A percentile compares a stretch with the other conserved stretches of the same genome.
phyloP scores from a whole-genome alignment of 495 filamentous ascomycete species.

The Hypoxylon perforatum region DNA sequence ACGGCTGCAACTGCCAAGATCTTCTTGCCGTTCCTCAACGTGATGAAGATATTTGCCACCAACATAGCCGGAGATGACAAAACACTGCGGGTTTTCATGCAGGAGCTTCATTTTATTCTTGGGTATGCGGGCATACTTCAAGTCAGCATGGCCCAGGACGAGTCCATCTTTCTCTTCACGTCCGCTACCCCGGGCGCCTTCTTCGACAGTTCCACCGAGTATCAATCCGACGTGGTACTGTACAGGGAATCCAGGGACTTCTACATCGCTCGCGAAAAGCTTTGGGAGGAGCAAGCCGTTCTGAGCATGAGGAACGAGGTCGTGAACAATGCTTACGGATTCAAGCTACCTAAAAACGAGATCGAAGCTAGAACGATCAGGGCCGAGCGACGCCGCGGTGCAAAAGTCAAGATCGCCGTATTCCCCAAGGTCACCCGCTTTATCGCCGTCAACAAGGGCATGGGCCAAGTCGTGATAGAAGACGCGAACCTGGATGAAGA shows the following conservation, averaged over 20 bases:
- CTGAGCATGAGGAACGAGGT: neutral
- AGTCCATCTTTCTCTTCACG: slow-evolving; percentile 57
- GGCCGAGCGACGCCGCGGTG: slow-evolving; percentile 47
- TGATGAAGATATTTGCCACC: slow-evolving; percentile 46
- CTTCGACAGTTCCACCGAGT: slow-evolving; percentile 51
- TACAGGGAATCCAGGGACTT: slow-evolving; percentile 46
- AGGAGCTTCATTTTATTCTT: slow-evolving; percentile 58
- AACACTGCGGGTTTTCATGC: slow-evolving; percentile 47
- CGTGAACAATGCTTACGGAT: neutral
- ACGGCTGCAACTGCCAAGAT: slow-evolving; percentile 53
- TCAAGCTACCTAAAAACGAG: slow-evolving; percentile 13
- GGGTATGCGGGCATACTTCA: slow-evolving; percentile 57
- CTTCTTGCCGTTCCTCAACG: slow-evolving; percentile 53
- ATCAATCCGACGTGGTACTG: slow-evolving; percentile 45
- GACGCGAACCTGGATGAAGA: neutral
- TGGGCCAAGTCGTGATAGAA: neutral
- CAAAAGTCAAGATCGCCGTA: slow-evolving; percentile 53
- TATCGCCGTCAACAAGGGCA: slow-evolving; percentile 35
- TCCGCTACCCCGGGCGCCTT: slow-evolving; percentile 51
- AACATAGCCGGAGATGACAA: slow-evolving; percentile 3
- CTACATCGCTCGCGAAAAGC: slow-evolving; percentile 28
- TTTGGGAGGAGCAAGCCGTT: slow-evolving; percentile 6
- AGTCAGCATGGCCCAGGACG: slow-evolving; percentile 49
- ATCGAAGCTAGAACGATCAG: slow-evolving; percentile 15
- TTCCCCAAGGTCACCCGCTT: slow-evolving; percentile 54